Conservation (phyloP, 352 stramenopile genomes). For the Globisporangium solare region DNA sequence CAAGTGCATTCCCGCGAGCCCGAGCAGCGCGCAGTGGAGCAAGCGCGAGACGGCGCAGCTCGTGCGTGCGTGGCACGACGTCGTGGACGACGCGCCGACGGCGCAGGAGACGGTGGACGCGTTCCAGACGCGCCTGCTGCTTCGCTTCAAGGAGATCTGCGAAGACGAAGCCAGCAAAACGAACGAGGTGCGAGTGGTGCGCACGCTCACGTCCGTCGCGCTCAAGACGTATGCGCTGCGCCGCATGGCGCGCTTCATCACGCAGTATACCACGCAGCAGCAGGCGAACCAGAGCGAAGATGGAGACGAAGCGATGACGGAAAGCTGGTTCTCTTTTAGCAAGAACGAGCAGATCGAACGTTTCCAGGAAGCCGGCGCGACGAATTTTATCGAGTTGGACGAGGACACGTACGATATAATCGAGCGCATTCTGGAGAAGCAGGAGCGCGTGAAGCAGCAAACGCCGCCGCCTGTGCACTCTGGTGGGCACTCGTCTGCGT, state of each 20-base stretch:
- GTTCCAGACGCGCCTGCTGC: conserved; percentile 15
- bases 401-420: conserved; percentile 14
- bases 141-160: conserved; percentile 11
- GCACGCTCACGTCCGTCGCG: conserved; percentile 12
- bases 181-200: not conserved
- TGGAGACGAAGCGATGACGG: not conserved
- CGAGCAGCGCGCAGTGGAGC: conserved; percentile 10
- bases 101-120: conserved; percentile 12
- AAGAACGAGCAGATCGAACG: conserved; percentile 12
- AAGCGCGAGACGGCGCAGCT: conserved; percentile 6
- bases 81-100: conserved; percentile 5
- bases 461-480: not conserved
- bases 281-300: not conserved
- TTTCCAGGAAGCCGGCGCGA: conserved; percentile 9
- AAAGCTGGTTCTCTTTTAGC: conserved; percentile 11
- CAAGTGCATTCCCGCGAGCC: conserved; percentile 1
- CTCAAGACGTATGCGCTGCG: conserved; percentile 13
- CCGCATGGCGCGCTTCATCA: conserved; percentile 12
- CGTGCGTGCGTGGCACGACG: conserved; percentile 11
- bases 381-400: conserved; percentile 14
- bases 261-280: conserved; percentile 3
- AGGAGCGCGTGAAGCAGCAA: not conserved
- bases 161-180: not conserved
- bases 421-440: conserved; percentile 11
- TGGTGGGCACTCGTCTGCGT: not conserved